Evolutionary conservation across 768 basidiomycete species (phyloP).

Genomic region (Hirschioporus abietinus): DNA sequence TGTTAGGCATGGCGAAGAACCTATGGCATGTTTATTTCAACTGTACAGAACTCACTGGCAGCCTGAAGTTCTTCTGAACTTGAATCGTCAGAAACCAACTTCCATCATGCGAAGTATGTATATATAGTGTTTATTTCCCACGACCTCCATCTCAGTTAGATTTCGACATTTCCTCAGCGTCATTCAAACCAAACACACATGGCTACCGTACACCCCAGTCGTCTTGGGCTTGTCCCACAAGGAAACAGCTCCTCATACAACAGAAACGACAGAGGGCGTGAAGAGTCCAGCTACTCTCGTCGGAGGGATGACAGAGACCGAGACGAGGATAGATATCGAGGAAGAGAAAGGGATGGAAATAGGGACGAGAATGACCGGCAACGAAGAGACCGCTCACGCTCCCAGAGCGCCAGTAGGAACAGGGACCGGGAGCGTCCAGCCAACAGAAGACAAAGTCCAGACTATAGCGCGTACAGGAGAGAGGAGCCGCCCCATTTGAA

Average conservation of each 20-base stretch:
- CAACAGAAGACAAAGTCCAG: slow-evolving; percentile 38
- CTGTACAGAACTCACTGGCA: no score
- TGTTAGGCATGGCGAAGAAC: no score
- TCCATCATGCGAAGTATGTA: no score
- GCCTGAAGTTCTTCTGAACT: no score
- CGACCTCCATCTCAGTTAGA: neutral
- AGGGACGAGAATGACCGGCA: slow-evolving; percentile 20
- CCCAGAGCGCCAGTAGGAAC: neutral
- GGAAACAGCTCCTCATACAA: slow-evolving; percentile 20
- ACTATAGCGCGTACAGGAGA: slow-evolving; percentile 54
- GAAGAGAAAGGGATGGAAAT: slow-evolving; percentile 21
- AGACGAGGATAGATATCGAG: slow-evolving; percentile 21
- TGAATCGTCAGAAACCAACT: no score
- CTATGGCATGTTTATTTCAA: no score
- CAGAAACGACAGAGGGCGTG: slow-evolving; percentile 7
- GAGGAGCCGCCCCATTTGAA: slow-evolving; percentile 30
- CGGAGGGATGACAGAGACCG: slow-evolving; percentile 11
- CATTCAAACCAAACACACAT: slow-evolving; percentile 30
- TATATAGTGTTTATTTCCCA: neutral
- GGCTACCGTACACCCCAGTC: slow-evolving; percentile 73
- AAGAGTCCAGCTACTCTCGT: slow-evolving; percentile 11
- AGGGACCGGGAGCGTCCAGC: slow-evolving; percentile 20
- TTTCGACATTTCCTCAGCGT: neutral
- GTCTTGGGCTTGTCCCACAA: slow-evolving; percentile 59
- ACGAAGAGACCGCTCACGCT: slow-evolving; percentile 27